Base-by-base conservation (phyloP, 306 rosid genomes). In the Adenanthera pavonina region DNA sequence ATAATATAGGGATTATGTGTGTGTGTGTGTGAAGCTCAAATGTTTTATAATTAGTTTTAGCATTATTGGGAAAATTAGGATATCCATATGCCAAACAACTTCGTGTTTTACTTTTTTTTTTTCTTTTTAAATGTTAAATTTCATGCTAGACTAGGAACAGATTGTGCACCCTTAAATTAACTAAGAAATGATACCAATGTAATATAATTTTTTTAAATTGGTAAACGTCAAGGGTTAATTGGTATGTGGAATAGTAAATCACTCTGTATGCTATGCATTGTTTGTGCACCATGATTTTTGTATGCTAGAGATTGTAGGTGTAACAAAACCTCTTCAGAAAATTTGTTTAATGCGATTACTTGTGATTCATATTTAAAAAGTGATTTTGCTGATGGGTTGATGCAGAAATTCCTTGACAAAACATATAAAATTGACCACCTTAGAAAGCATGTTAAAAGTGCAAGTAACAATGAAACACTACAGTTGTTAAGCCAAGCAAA, bases 401-500 rank as follows among this genome's bases (percentile, higher is more conserved):
- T 77, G 75, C 89, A 83, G 82, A 82, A 30, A 40, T 11, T 72
- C 33, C 46, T 47, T 51, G 48, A 49, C 13, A 71, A 19, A 79
- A 51, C 53, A 61, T 56, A 56, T 77, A 34, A 69, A 78, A 65
- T 65, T 19, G 33, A 60, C 20, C 69, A 5, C 67, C 6, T 75
- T 54, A 71, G 17, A 48, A 66, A 68, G 14, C 80, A 43, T 52
- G n/a, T 67, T 76, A 77, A 40, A 57, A 53, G 17, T 62, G 67
- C 34, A 35, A 47, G 53, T 80, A 36, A 74, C 64, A 7, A 9
- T 48, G 82, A 65, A 69, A 84, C 72, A 75, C 59, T 82, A 53
- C 57, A 79, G 75, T 81, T 82, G n/a, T 19, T 69, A 40, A 75
- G 61, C 69, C 25, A 47, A 72, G 78, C 57, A 65, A 85, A 67